Conservation (phyloP, 495 filamentous ascomycete genomes). For the Aspergillus diversus region DNA sequence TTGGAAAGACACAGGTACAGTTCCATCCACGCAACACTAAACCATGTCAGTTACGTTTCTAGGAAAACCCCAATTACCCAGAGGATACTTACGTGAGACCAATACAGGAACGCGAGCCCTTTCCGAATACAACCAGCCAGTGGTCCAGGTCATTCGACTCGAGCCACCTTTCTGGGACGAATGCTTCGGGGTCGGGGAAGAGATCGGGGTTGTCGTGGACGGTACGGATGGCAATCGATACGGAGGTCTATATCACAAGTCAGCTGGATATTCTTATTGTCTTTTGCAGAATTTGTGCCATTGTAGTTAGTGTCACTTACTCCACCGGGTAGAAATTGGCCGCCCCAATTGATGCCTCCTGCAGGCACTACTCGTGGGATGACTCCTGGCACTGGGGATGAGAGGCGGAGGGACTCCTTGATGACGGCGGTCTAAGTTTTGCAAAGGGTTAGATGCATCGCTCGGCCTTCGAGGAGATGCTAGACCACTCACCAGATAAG, state of each 20-base stretch:
- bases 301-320: not conserved
- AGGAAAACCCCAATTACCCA: not conserved
- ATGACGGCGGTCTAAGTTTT: not conserved
- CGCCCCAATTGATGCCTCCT: not conserved
- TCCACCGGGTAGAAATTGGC: not conserved
- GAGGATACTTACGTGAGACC: not conserved
- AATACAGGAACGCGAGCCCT: not conserved
- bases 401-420: slow-evolving; percentile 4
- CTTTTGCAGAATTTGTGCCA: not conserved
- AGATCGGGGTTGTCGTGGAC: not conserved
- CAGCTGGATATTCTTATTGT: not conserved
- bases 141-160: not conserved
- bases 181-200: not conserved
- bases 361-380: not conserved
- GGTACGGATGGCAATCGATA: not conserved
- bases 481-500: not conserved
- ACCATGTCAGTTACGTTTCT: not conserved
- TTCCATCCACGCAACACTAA: slow-evolving; percentile 2
- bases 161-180: not conserved
- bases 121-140: slow-evolving; percentile 2
- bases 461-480: not conserved
- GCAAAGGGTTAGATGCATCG: not conserved
- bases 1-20: slow-evolving; percentile 1
- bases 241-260: not conserved
- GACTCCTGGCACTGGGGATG: not conserved